Conservation (phyloP, 2,329 filamentous ascomycete genomes). For the Fusarium chuoi region DNA sequence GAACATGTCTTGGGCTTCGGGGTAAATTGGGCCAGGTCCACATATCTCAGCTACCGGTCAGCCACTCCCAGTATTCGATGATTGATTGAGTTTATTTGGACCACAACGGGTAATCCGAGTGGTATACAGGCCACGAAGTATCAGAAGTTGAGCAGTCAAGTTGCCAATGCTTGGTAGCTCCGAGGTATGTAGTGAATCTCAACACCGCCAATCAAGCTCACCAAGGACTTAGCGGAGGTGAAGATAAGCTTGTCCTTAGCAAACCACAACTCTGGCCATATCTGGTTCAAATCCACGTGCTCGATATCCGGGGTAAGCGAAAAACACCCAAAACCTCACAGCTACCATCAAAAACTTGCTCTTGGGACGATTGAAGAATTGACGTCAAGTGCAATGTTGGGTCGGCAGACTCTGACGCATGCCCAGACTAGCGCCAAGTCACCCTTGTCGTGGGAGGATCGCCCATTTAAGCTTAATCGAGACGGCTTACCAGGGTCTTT, state of each 20-base stretch:
- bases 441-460: slow-evolving; percentile 16
- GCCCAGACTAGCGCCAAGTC: slow-evolving; percentile 34
- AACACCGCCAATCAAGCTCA: neutral
- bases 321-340: neutral
- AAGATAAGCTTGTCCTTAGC: neutral
- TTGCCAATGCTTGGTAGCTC: neutral
- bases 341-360: neutral
- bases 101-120: too few relatives aligned
- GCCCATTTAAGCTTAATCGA: slow-evolving; percentile 33
- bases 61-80: neutral
- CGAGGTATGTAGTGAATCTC: neutral
- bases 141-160: neutral
- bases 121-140: neutral
- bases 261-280: neutral
- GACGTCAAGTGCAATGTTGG: slow-evolving; percentile 27
- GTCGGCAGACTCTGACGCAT: slow-evolving; percentile 31
- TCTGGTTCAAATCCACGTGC: neutral
- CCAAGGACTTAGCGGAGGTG: neutral
- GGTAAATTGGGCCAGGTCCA: slow-evolving; percentile 16
- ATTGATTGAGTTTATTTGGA: neutral
- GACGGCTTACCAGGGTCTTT: neutral
- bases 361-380: neutral
- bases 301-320: neutral
- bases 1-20: neutral
- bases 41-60: neutral